These are phyloP conservation scores for Peronospora belbahrii DNA, from an alignment of 352 stramenopile genomes.

Conservation along the genomic window DNA sequence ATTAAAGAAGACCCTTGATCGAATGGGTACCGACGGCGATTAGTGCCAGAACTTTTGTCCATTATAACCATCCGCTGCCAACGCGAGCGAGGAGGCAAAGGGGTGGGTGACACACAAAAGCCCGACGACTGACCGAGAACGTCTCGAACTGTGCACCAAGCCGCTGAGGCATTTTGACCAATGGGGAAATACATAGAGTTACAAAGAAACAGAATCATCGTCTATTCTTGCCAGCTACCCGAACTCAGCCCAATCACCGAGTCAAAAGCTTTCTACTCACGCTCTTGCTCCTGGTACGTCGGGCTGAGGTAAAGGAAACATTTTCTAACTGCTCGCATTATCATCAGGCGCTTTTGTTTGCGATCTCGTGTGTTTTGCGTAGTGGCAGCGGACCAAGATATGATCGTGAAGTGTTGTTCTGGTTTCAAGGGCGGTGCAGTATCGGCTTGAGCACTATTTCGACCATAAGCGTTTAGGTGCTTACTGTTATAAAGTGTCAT, in stretches of 20 bases:
- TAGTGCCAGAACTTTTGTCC: conserved; percentile 16
- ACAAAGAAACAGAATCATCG: conserved; percentile 10
- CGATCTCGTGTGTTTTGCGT: conserved; percentile 15
- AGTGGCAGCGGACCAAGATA: neutral
- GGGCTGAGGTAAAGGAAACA: neutral
- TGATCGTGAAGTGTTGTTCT: conserved; percentile 16
- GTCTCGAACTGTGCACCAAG: conserved; percentile 5
- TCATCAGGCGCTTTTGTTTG: conserved; percentile 9
- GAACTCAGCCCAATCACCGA: conserved; percentile 3
- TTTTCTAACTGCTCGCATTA: neutral
- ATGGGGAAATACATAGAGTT: conserved; percentile 42
- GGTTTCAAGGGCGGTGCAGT: neutral
- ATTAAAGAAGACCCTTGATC: conserved; percentile 82
- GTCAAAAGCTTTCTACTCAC: conserved; percentile 11
- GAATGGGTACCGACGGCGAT: conserved; percentile 28
- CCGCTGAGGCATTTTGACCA: conserved; percentile 17
- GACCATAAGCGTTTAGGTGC: neutral
- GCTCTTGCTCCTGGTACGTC: conserved; percentile 7
- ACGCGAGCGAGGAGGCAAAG: conserved; percentile 11
- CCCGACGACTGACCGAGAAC: conserved; percentile 6
- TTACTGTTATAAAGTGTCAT: no score
- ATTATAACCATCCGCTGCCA: conserved; percentile 18
- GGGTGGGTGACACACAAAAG: neutral
- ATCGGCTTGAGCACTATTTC: conserved; percentile 5
- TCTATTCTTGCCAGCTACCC: conserved; percentile 21